phyloP scores from a whole-genome alignment of 78 protist species.

The Dictyostelium firmibasis region DNA sequence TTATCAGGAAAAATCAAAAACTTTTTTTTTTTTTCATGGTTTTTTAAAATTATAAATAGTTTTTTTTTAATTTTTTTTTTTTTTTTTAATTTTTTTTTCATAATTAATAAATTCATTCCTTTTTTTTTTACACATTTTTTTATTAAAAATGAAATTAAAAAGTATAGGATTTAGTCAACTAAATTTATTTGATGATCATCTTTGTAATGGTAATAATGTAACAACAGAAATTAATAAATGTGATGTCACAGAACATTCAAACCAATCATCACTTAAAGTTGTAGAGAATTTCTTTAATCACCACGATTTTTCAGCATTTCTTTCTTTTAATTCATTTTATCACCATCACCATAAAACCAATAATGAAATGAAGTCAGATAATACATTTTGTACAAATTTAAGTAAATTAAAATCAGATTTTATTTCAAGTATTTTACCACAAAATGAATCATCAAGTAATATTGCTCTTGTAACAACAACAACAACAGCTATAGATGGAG shows the following conservation, averaged over 20 bases:
- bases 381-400: neutral
- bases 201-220: neutral
- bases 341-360: constrained; percentile 10
- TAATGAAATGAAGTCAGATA: neutral
- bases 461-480: neutral
- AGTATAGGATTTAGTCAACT: neutral
- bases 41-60: too few relatives aligned
- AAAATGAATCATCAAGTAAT: neutral
- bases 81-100: too few relatives aligned
- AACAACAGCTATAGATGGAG: neutral
- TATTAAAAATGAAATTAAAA: neutral
- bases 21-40: too few relatives aligned
- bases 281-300: neutral
- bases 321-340: neutral
- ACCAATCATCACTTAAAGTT: neutral
- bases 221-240: neutral
- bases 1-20: neutral
- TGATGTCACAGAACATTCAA: neutral
- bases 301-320: constrained; percentile 37
- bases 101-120: too few relatives aligned
- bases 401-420: neutral
- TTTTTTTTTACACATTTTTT: too few relatives aligned
- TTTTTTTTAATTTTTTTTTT: too few relatives aligned
- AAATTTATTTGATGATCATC: neutral
- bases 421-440: neutral